These are phyloP conservation scores for Sporothrix pallida DNA, from an alignment of 2,329 filamentous ascomycete species.

Conservation along the genomic window DNA sequence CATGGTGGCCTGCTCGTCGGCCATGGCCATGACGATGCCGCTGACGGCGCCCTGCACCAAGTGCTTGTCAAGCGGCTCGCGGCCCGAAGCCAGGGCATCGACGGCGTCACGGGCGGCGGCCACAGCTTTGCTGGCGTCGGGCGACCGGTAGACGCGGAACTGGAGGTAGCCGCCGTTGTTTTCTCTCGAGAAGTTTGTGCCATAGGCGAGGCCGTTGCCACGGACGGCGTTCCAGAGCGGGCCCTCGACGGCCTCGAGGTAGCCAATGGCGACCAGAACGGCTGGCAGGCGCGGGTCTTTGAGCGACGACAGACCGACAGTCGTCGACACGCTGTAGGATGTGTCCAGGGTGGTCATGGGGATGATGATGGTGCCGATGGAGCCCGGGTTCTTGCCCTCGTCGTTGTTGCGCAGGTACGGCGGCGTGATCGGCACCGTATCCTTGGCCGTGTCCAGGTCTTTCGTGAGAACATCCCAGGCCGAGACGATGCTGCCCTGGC, in stretches of 20 bases:
- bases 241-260: slow-evolving; percentile 91
- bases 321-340: slow-evolving; percentile 80
- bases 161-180: slow-evolving; percentile 79
- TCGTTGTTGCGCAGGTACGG: slow-evolving; percentile 74
- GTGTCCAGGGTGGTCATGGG: slow-evolving; percentile 93
- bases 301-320: slow-evolving; percentile 75
- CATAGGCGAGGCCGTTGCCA: slow-evolving; percentile 92
- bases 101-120: slow-evolving; percentile 76
- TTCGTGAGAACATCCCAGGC: slow-evolving; percentile 73
- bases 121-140: slow-evolving; percentile 87
- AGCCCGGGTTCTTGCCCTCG: slow-evolving; percentile 76
- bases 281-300: slow-evolving; percentile 79
- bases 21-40: slow-evolving; percentile 83
- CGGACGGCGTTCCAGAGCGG: slow-evolving; percentile 93
- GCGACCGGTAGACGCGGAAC: slow-evolving; percentile 88
- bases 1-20: slow-evolving; percentile 88
- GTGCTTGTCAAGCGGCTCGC: slow-evolving; percentile 74
- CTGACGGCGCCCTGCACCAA: slow-evolving; percentile 90
- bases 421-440: slow-evolving; percentile 73
- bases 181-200: slow-evolving; percentile 77
- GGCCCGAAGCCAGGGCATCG: slow-evolving; percentile 73
- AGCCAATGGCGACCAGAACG: slow-evolving; percentile 84
- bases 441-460: slow-evolving; percentile 52
- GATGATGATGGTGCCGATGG: slow-evolving; percentile 75
- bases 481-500: slow-evolving; percentile 54